phyloP scores from a whole-genome alignment of 306 rosid species.

The Alnus rubra region DNA sequence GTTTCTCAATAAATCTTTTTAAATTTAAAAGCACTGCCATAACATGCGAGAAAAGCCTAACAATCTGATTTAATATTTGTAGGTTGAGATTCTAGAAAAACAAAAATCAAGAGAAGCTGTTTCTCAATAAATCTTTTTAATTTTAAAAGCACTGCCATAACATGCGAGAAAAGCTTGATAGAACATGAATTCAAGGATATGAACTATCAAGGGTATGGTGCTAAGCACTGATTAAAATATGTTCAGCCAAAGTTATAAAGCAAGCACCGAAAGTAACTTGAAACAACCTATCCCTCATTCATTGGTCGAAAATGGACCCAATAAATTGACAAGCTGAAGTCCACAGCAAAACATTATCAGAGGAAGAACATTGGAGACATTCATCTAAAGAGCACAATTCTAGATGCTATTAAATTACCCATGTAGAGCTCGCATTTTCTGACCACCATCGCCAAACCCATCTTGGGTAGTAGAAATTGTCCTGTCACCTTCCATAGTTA shows the following conservation, averaged over 20 bases:
- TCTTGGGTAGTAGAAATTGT: constrained; percentile 44
- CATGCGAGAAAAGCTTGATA: background rate
- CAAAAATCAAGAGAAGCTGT: background rate
- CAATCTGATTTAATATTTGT: background rate
- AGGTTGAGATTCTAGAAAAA: background rate
- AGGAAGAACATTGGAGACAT: background rate
- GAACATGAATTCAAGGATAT: background rate
- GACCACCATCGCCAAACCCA: constrained; percentile 46
- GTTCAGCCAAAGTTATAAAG: constrained; percentile 10
- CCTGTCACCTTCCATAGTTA: constrained; percentile 72
- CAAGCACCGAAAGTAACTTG: background rate
- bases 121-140: background rate
- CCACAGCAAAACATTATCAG: constrained; percentile 8
- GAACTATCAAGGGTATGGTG: background rate
- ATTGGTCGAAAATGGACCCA: background rate
- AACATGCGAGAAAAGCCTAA: background rate
- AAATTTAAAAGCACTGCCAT: background rate
- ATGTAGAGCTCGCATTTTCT: constrained; percentile 58
- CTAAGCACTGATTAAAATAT: constrained; percentile 16
- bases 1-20: background rate
- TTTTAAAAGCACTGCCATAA: background rate
- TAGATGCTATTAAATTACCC: constrained; percentile 51
- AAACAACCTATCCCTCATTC: background rate
- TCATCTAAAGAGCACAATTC: constrained; percentile 5
- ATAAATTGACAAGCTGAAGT: constrained; percentile 23